Percentiles rank a stretch among this genome's conserved stretches.
Conservation (phyloP, 352 stramenopile genomes). For the Phytophthora sp. region DNA sequence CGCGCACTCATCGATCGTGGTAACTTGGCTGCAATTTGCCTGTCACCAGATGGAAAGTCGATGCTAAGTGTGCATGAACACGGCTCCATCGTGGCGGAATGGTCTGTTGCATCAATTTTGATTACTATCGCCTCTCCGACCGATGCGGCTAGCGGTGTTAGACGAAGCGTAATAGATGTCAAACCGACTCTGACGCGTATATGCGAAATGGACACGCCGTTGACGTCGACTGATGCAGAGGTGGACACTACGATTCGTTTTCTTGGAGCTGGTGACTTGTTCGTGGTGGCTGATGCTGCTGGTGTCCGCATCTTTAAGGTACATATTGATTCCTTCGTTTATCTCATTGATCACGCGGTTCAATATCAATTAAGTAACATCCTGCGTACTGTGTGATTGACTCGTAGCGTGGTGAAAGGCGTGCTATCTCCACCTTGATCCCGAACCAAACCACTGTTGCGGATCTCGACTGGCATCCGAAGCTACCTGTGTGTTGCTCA, state of each 20-base stretch:
- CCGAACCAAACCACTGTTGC: conserved; percentile 34
- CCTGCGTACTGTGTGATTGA: too few relatives aligned
- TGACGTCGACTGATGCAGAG: conserved; percentile 7
- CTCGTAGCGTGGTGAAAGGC: conserved; percentile 32
- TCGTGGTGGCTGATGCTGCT: conserved; percentile 42
- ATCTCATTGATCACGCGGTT: too few relatives aligned
- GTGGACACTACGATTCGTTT: conserved; percentile 44
- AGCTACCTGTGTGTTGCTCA: conserved; percentile 41
- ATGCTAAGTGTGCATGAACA: conserved; percentile 44
- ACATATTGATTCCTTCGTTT: conserved; percentile 5
- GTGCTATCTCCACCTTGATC: conserved; percentile 27
- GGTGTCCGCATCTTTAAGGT: conserved; percentile 48
- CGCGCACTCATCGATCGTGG: conserved; percentile 11
- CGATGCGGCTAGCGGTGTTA: conserved; percentile 31
- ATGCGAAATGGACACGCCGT: conserved; percentile 37
- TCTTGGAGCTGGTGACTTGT: conserved; percentile 37
- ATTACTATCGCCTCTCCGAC: conserved; percentile 14
- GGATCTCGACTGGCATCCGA: conserved; percentile 54
- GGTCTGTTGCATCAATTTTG: conserved; percentile 40
- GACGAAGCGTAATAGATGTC: conserved; percentile 40
- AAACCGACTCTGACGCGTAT: conserved; percentile 29
- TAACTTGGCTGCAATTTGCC: conserved; percentile 35
- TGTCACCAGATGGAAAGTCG: conserved; percentile 40
- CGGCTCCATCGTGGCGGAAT: conserved; percentile 38
- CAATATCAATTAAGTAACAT: too few relatives aligned